Base-by-base conservation (phyloP, 2,329 filamentous ascomycete species). In the Phyllosticta citribraziliensis region DNA sequence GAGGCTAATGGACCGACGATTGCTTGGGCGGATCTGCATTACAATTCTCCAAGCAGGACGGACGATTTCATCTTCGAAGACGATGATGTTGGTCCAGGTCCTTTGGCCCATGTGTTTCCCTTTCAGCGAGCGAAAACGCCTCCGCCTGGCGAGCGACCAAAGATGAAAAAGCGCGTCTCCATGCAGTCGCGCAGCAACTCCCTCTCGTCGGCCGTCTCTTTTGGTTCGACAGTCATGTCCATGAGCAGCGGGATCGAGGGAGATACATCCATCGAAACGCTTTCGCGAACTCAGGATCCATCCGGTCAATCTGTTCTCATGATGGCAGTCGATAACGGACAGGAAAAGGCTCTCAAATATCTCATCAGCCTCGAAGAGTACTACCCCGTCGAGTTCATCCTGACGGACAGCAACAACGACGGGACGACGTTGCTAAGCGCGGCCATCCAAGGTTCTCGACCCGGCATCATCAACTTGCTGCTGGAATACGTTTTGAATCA, bases 161-260 rank as follows among this genome's bases (percentile, higher is more conserved):
- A 82, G 66, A 76, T 82, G 40, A 95, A 94, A 73, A 90, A 81
- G 66, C 71, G 82, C 66, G 93, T 97, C 0, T 89, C 91, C 0
- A 88, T 97, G 88, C 91, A 96, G 69, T 88, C 88, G 17, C 81
- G 91, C 66, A 97, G 93, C 68, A 82, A 95, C 72, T 97, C 93
- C 6, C 91, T 87, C 66, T 88, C 88, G 51, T 97, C 93, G 0
- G 88, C 87, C 40, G 84, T 88, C 57, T 97, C 93, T 0, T 89
- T 90, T 62, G 83, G 87, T 62, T 97, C 93, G 54, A 96, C 91
- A 19, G 80, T 94, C 20, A 86, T 86, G 24, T 94, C 91, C 1
- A 80, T 86, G 25, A 79, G 82, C 4, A 90, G 87, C 70, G 86
- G 83, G 0, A 80, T 93, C 10, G 91, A 95, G 73, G 91, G 89